Base-by-base conservation (phyloP, 345 rosid species). In the Citrus mangshanensis region DNA sequence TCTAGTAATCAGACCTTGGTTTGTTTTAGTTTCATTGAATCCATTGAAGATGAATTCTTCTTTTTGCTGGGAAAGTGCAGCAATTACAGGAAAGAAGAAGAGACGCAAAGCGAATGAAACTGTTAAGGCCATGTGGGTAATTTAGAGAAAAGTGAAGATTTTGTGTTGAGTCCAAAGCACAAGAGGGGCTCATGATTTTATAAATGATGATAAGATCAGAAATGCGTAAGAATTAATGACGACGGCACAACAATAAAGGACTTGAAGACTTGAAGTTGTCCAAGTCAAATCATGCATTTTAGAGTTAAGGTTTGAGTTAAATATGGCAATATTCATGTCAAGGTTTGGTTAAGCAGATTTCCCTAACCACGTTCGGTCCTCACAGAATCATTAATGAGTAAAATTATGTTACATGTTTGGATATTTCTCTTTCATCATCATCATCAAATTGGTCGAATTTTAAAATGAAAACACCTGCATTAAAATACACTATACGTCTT, bases 21-120 rank as follows among this genome's bases (percentile, higher is more conserved):
- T 1, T 7, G 5, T 9, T 37, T 40, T 59, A 0, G 22, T 34
- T 56, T 72, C 81, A 49, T 56, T 80, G 85, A 91, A 91, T 24
- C 89, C 91, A 58, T 85, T 46, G 81, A 77, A 91, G 66, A 51
- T 46, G 88, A 88, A 91, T 5, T 72, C 54, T 4, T 13, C 54
- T 1, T 38, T 9, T 28, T 77, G 71, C 5, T 46, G 51, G 34
- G 87, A 70, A 46, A 38, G 75, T n/a, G 28, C 13, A n/a, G 24
- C 4, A n/a, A 24, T 22, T 59, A 59, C 1, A 6, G 12, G 13
- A 59, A 59, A 76, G 71, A 78, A 76, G 7, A 70, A 32, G 77
- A 79, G 68, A 34, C 60, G 62, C 54, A 58, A 70, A 79, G 59
- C 58, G 12, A 79, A 25, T 68, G 55, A 65, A 46, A 7, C 14